phyloP scores from a whole-genome alignment of 192 early-diverging fungal genomes.

The Phlyctochytrium bullatum region DNA sequence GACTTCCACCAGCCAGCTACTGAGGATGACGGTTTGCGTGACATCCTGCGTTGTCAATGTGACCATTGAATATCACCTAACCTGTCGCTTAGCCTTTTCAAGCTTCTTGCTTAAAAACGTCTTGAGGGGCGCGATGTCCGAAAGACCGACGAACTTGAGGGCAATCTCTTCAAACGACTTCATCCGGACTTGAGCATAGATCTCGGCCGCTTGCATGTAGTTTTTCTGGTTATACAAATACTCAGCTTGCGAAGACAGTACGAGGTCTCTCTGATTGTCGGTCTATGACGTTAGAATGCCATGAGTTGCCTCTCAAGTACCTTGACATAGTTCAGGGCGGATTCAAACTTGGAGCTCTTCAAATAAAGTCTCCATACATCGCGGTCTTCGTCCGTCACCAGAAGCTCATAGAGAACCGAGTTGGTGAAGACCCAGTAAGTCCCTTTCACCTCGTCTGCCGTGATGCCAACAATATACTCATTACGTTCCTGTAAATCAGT shows the following conservation, averaged over 20 bases:
- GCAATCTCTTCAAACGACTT: conserved; percentile 90
- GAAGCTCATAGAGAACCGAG: conserved; percentile 81
- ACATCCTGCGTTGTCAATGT: conserved; percentile 53
- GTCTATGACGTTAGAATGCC: conserved; percentile 14
- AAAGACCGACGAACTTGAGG: conserved; percentile 74
- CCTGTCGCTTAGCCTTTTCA: conserved; percentile 60
- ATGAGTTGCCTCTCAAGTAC: conserved; percentile 29
- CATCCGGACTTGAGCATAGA: conserved; percentile 74
- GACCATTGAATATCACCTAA: conserved; percentile 29
- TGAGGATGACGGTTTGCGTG: conserved; percentile 76
- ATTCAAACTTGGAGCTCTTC: conserved; percentile 75
- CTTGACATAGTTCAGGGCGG: conserved; percentile 76
- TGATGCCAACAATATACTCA: conserved; percentile 4
- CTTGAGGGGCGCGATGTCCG: conserved; percentile 72
- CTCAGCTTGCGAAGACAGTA: conserved; percentile 84
- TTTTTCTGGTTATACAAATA: conserved; percentile 73
- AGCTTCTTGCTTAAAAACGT: conserved; percentile 77
- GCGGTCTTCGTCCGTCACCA: conserved; percentile 87
- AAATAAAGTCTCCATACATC: conserved; percentile 94
- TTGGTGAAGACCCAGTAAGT: conserved; percentile 93
- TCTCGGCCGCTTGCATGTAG: conserved; percentile 75
- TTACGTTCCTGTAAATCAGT: neutral
- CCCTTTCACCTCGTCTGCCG: conserved; percentile 65
- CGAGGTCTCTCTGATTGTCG: conserved; percentile 66
- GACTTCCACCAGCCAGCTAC: conserved; percentile 89